These are phyloP conservation scores for Pseudocercospora eumusae DNA, from an alignment of 2,329 filamentous ascomycete genomes.

Conservation along the genomic window DNA sequence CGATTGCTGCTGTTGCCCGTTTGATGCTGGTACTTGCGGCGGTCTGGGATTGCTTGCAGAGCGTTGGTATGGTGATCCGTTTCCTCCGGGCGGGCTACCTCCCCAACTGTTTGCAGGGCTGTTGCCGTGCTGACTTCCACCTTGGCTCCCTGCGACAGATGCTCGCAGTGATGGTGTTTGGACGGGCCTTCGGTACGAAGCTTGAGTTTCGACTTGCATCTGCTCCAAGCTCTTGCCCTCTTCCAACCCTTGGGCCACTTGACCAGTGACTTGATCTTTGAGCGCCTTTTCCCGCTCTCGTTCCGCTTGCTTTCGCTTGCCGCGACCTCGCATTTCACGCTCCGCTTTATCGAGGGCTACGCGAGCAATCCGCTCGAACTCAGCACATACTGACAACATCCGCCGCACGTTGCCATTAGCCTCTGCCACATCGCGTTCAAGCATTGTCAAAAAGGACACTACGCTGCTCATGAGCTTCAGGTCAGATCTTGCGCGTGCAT, in stretches of 20 bases:
- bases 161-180: slow-evolving; percentile 38
- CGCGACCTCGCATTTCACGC: slow-evolving; percentile 73
- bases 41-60: slow-evolving; percentile 24
- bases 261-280: slow-evolving; percentile 30
- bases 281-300: slow-evolving; percentile 41
- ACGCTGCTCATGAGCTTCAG: slow-evolving; percentile 89
- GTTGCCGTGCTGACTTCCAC: slow-evolving; percentile 28
- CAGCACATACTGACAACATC: slow-evolving; percentile 91
- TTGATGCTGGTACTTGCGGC: slow-evolving; percentile 17
- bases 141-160: slow-evolving; percentile 29
- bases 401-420: slow-evolving; percentile 81
- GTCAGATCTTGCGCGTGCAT: slow-evolving; percentile 83
- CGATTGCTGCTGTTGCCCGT: slow-evolving; percentile 17
- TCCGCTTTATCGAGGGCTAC: slow-evolving; percentile 90
- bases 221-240: slow-evolving; percentile 40
- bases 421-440: slow-evolving; percentile 67
- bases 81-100: slow-evolving; percentile 29
- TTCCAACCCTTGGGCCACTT: slow-evolving; percentile 34
- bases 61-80: slow-evolving; percentile 23
- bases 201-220: slow-evolving; percentile 41
- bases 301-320: slow-evolving; percentile 79
- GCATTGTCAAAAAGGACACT: slow-evolving; percentile 84
- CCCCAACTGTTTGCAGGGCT: slow-evolving; percentile 36
- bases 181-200: slow-evolving; percentile 38
- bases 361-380: slow-evolving; percentile 92